Evolutionary conservation across 2,329 filamentous ascomycete species (phyloP), one percentile per base, ranked within the genome.

Genomic region (Pseudophaeomoniella oleicola): DNA sequence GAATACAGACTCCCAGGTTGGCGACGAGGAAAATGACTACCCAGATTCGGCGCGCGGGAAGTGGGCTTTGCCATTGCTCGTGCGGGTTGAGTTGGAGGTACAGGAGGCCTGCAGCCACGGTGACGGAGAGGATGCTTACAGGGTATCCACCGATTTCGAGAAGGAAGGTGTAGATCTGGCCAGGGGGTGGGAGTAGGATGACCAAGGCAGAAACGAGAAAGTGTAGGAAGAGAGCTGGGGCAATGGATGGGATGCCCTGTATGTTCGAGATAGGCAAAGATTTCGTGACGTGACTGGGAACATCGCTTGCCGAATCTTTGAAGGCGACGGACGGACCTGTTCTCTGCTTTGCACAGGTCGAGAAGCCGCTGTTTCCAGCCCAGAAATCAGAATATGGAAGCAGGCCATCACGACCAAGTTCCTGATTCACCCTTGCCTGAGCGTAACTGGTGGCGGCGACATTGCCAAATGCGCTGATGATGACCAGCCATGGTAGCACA

Each of bases 321-420:
- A 67, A 57, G 4, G 72, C 60, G n/a, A 72, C 66, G 0, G 78
- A 78, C 0, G 78, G 68, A n/a, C n/a, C n/a, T n/a, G n/a, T n/a
- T n/a, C n/a, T n/a, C 6, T 6, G 6, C 22, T 27, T 27, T n/a
- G 22, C n/a, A n/a, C n/a, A 9, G 9, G 22, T 9, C n/a, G 22
- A 27, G n/a, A 27, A 27, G 9, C 6, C n/a, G 38, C 76, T 73
- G 48, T 75, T 78, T 3, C 75, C 80, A 0, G 78, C 78, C 72
- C 74, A 82, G 50, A 83, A 71, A 2, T 64, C 63, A 41, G 72
- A 74, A 37, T 68, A 78, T 0, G 79, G 79, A 11, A 83, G 49
- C 4, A 83, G 59, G 0, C 77, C 77, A 47, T 84, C 78, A 47
- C 79, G 80, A 1, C 72, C 79, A 32, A 83, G 60, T 51, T 82